Percentiles rank a stretch among this genome's conserved stretches.
These are phyloP conservation scores for Xylaria arbuscula DNA, from an alignment of 2,329 filamentous ascomycete genomes.

Conservation along the genomic window DNA sequence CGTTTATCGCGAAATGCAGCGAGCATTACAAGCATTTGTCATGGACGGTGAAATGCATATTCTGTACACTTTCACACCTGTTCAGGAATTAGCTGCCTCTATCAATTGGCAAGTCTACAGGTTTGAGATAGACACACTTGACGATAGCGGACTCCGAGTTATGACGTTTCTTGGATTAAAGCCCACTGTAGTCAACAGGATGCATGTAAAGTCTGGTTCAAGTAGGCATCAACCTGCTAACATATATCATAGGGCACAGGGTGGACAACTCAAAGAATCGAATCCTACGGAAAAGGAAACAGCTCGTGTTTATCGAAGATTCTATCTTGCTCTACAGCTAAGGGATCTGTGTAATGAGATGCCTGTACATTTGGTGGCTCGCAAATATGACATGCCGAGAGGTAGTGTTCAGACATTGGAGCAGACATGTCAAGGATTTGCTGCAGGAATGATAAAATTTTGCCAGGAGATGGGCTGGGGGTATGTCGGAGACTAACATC, in stretches of 20 bases:
- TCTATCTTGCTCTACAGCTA: conserved; percentile 81
- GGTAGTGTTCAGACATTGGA: conserved; percentile 78
- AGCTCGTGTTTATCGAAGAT: conserved; percentile 74
- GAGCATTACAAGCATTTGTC: conserved; percentile 77
- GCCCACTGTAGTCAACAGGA: conserved; percentile 72
- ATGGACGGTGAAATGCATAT: conserved; percentile 83
- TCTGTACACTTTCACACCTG: conserved; percentile 77
- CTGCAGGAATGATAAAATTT: conserved; percentile 82
- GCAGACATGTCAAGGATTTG: conserved; percentile 81
- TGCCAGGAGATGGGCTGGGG: conserved; percentile 82
- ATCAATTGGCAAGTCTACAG: conserved; percentile 80
- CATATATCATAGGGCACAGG: conserved; percentile 67
- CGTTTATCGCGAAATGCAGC: conserved; percentile 74
- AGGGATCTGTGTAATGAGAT: conserved; percentile 82
- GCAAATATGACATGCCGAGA: conserved; percentile 76
- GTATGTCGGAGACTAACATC: conserved; percentile 51
- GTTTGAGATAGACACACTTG: conserved; percentile 74
- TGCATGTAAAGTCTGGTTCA: conserved; percentile 59
- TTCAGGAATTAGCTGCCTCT: conserved; percentile 66
- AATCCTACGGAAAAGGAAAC: conserved; percentile 69
- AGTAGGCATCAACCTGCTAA: conserved; percentile 28
- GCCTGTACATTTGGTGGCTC: conserved; percentile 75
- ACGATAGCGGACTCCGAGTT: conserved; percentile 77
- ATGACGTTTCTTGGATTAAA: conserved; percentile 75
- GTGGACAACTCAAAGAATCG: conserved; percentile 71